Percentiles rank a stretch among this genome's conserved stretches.
These are phyloP conservation scores for Sarocladium strictum DNA, from an alignment of 2,329 filamentous ascomycete species.

Conservation along the genomic window DNA sequence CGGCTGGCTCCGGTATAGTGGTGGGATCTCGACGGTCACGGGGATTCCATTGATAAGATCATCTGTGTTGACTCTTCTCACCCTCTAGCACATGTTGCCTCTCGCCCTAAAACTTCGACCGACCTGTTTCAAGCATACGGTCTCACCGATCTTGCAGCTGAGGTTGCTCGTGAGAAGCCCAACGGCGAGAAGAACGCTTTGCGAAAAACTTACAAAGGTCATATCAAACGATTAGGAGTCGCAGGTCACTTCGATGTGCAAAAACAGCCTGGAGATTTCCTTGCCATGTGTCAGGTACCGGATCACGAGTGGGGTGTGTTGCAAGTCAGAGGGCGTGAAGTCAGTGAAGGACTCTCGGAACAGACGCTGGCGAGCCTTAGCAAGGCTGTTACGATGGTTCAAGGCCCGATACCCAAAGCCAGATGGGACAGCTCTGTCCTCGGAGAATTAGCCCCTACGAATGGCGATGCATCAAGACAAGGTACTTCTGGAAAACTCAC, in stretches of 20 bases:
- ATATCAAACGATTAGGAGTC: conserved; percentile 58
- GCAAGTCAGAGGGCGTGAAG: conserved; percentile 47
- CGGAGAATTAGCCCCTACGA: conserved; percentile 44
- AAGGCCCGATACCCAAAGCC: conserved; percentile 47
- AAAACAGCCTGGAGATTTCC: conserved; percentile 45
- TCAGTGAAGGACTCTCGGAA: conserved; percentile 46
- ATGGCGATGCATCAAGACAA: conserved; percentile 22
- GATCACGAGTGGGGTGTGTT: conserved; percentile 53
- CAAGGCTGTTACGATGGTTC: conserved; percentile 51
- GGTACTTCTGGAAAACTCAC: conserved; percentile 38
- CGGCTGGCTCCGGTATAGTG: conserved; percentile 13
- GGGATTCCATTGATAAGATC: conserved; percentile 17
- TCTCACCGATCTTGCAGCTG: conserved; percentile 49
- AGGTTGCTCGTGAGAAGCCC: conserved; percentile 57
- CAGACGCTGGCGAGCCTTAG: conserved; percentile 36
- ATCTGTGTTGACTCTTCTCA: conserved; percentile 37
- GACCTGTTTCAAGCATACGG: conserved; percentile 56
- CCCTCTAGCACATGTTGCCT: conserved; percentile 41
- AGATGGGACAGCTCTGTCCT: conserved; percentile 53
- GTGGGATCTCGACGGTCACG: conserved; percentile 20
- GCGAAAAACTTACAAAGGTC: conserved; percentile 62
- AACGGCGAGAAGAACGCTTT: conserved; percentile 63
- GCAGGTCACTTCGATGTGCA: conserved; percentile 54
- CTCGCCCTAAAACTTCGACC: conserved; percentile 42
- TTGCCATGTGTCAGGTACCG: conserved; percentile 43